Conservation (phyloP, 805 yeast species). For the Grigorovia jiainica region DNA sequence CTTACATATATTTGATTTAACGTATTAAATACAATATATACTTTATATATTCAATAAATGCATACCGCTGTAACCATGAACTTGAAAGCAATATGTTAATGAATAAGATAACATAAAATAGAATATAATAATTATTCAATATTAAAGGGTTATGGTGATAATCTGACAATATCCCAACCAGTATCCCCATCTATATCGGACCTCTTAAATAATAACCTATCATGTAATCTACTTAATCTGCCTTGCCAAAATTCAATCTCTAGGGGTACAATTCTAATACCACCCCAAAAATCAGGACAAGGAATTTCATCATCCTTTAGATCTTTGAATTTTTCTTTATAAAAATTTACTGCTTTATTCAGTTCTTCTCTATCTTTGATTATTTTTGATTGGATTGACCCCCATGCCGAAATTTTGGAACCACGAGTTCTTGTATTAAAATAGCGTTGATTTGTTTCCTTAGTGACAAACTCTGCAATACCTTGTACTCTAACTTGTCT, state of each 20-base stretch:
- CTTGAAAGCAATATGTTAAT: too few species aligned
- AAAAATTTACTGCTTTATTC: constrained; percentile 39
- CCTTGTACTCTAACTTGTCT: constrained; percentile 94
- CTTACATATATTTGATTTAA: too few species aligned
- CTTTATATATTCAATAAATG: too few species aligned
- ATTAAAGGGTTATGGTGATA: constrained; percentile 68
- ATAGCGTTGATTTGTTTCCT: constrained; percentile 67
- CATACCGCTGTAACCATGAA: too few species aligned
- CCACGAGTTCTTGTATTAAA: constrained; percentile 85
- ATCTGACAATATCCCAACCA: constrained; percentile 55
- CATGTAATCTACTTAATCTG: constrained; percentile 79
- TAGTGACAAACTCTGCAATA: constrained; percentile 54
- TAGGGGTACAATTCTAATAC: constrained; percentile 74
- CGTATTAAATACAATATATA: too few species aligned
- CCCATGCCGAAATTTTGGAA: constrained; percentile 92
- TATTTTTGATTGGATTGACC: constrained; percentile 74
- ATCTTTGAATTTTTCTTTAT: constrained; percentile 44
- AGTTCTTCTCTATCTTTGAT: constrained; percentile 53
- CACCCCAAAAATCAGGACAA: constrained; percentile 95
- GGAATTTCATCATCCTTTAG: constrained; percentile 47
- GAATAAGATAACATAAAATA: too few species aligned
- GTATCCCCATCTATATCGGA: constrained; percentile 32
- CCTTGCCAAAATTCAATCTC: constrained; percentile 98
- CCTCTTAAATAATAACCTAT: constrained; percentile 66
- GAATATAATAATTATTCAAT: too few species aligned